Percentiles rank a stretch among this genome's conserved stretches.
These are phyloP conservation scores for Dothiorella sarmentorum DNA, from an alignment of 2,329 filamentous ascomycete genomes.

Conservation along the genomic window DNA sequence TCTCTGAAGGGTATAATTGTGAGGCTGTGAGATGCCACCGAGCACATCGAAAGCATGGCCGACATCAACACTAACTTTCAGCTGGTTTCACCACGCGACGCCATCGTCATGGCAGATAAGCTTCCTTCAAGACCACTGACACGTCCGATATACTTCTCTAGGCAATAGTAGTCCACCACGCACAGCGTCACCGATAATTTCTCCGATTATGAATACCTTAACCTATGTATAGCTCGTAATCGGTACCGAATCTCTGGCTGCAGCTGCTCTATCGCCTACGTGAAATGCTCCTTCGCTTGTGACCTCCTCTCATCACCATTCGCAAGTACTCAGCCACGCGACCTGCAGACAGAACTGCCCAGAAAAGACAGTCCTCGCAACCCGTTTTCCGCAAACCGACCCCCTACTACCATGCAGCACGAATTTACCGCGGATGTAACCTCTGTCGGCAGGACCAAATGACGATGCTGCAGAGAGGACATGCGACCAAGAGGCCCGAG, in stretches of 20 bases:
- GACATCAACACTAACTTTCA: constrained; percentile 11
- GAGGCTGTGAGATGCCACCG: constrained; percentile 2
- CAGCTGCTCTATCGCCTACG: background rate
- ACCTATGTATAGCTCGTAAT: background rate
- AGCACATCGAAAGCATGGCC: constrained; percentile 1
- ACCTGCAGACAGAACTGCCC: background rate
- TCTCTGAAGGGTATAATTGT: constrained; percentile 8
- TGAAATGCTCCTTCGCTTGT: background rate
- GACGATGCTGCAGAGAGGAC: too few relatives aligned
- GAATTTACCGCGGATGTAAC: background rate
- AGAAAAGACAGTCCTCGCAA: background rate
- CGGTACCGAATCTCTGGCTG: background rate
- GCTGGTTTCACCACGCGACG: constrained; percentile 11
- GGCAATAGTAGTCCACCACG: background rate
- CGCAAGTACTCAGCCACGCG: background rate
- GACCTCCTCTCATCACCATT: background rate
- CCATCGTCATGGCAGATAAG: background rate
- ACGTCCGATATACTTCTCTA: background rate
- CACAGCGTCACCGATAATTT: background rate
- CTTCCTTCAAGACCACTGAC: background rate
- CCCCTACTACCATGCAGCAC: background rate
- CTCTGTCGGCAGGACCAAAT: background rate
- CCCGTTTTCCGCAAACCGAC: background rate
- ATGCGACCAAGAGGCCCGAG: background rate
- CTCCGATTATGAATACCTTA: background rate